A percentile compares a stretch with the other conserved stretches of the same genome.
These are phyloP conservation scores for Helotiales sp. DNA, from an alignment of 2,329 filamentous ascomycete genomes.

Conservation along the genomic window DNA sequence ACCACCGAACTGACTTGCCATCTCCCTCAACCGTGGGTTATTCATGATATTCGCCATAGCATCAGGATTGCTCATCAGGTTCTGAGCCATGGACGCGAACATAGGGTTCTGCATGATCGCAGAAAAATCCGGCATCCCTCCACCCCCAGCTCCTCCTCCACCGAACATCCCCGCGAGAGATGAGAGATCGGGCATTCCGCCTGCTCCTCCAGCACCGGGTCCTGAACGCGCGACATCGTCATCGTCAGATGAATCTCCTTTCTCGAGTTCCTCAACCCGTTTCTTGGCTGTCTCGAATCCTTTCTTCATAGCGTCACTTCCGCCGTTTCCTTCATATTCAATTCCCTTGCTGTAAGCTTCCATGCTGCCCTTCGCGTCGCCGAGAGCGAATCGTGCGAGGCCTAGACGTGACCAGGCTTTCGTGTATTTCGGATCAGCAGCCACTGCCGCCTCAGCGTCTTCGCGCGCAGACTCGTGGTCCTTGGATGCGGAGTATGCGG, in stretches of 20 bases:
- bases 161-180: constrained; percentile 73
- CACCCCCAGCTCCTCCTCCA: constrained; percentile 59
- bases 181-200: constrained; percentile 71
- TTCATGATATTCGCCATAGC: constrained; percentile 90
- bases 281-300: constrained; percentile 92
- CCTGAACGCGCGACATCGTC: constrained; percentile 51
- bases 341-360: constrained; percentile 94
- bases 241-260: constrained; percentile 41
- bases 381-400: constrained; percentile 86
- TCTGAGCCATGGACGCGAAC: constrained; percentile 97
- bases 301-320: constrained; percentile 96
- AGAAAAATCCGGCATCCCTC: constrained; percentile 84
- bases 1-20: constrained; percentile 76
- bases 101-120: constrained; percentile 96
- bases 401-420: constrained; percentile 96
- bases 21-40: constrained; percentile 84
- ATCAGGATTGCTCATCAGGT: constrained; percentile 94
- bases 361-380: constrained; percentile 88
- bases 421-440: constrained; percentile 87
- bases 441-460: constrained; percentile 89
- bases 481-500: constrained; percentile 81
- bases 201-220: constrained; percentile 45
- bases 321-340: constrained; percentile 89
- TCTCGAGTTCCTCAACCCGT: constrained; percentile 77
- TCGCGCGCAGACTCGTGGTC: constrained; percentile 82